Conservation (phyloP, 2,329 filamentous ascomycete genomes). For the Exophiala dermatitidis region DNA sequence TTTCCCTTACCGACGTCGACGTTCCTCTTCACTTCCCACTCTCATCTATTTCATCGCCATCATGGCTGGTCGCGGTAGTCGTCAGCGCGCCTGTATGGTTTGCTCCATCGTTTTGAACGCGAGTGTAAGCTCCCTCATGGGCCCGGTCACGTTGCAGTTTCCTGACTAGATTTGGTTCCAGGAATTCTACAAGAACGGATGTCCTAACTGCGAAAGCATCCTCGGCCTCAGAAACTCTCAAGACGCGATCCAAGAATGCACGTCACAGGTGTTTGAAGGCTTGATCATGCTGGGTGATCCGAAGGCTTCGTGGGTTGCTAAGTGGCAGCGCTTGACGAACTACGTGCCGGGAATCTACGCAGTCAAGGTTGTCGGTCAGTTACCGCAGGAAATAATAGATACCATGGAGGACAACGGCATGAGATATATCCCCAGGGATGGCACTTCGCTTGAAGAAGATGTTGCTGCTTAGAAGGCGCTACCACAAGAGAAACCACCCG, state of each 20-base stretch:
- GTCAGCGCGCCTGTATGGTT: slow-evolving; percentile 95
- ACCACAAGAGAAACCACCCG: not conserved
- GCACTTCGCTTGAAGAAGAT: slow-evolving; percentile 42
- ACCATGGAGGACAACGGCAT: slow-evolving; percentile 53
- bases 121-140: slow-evolving; percentile 46
- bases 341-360: slow-evolving; percentile 90
- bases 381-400: slow-evolving; percentile 52
- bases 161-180: slow-evolving; percentile 31
- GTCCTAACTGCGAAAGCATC: slow-evolving; percentile 93
- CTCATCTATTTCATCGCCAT: slow-evolving; percentile 4
- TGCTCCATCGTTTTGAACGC: slow-evolving; percentile 89
- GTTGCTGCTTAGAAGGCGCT: slow-evolving; percentile 10
- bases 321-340: slow-evolving; percentile 84
- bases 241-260: slow-evolving; percentile 85
- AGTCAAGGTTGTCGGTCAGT: slow-evolving; percentile 76
- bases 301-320: slow-evolving; percentile 84
- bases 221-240: slow-evolving; percentile 71
- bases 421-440: slow-evolving; percentile 52
- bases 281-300: slow-evolving; percentile 79
- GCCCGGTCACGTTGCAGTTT: not conserved
- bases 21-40: not conserved
- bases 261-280: slow-evolving; percentile 91
- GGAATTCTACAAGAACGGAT: slow-evolving; percentile 81
- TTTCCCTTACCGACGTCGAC: not conserved
- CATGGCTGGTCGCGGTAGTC: slow-evolving; percentile 57